These are phyloP conservation scores for Puccinia hordei DNA, from an alignment of 1,284 basidiomycete species.

Conservation along the genomic window DNA sequence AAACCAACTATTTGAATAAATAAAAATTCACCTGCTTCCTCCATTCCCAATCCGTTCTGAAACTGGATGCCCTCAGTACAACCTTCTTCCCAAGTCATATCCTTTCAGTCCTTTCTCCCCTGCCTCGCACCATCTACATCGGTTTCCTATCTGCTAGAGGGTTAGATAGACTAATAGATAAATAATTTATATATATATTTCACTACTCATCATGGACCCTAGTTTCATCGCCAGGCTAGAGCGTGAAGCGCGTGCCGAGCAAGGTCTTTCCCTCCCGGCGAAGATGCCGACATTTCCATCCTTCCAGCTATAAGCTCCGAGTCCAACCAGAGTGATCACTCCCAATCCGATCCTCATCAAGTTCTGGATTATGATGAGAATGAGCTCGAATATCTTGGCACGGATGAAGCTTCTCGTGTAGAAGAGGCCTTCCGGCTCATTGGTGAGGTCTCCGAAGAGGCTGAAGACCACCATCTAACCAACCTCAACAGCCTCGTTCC, in stretches of 20 bases:
- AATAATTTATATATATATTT: too few species aligned
- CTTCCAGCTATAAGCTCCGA: neutral
- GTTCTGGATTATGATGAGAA: slow-evolving; percentile 35
- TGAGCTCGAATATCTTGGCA: slow-evolving; percentile 34
- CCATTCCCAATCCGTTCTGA: too few species aligned
- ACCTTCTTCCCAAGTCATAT: too few species aligned
- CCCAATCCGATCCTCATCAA: neutral
- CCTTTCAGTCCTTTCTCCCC: too few species aligned
- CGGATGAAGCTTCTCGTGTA: slow-evolving; percentile 51
- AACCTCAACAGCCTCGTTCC: neutral
- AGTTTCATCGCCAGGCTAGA: slow-evolving; percentile 32
- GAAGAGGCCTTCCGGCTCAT: slow-evolving; percentile 42
- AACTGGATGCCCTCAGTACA: too few species aligned
- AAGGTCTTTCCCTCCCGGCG: slow-evolving; percentile 15
- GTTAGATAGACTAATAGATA: too few species aligned
- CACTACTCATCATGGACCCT: slow-evolving; percentile 5
- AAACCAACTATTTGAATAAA: too few species aligned
- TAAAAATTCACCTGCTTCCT: too few species aligned
- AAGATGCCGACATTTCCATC: neutral
- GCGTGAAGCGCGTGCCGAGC: slow-evolving; percentile 35
- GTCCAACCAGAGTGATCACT: neutral
- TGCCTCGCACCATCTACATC: too few species aligned
- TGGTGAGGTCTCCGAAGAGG: slow-evolving; percentile 11
- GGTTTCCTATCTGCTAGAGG: too few species aligned
- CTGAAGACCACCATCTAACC: slow-evolving; percentile 11